Conservation (phyloP, 192 early-diverging fungal genomes). For the Podila clonocystis region DNA sequence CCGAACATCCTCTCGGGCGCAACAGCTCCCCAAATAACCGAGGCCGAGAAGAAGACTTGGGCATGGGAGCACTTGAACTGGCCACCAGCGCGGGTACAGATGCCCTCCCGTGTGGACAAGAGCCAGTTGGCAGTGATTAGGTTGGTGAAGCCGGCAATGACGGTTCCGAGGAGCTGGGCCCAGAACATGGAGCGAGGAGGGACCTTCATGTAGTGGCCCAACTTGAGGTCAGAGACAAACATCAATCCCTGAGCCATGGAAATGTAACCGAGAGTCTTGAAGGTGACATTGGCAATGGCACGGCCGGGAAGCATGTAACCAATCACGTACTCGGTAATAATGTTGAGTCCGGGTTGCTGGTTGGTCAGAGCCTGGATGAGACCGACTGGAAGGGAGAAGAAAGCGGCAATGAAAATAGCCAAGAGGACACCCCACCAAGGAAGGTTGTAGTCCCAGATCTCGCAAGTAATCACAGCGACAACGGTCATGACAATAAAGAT, state of each 20-base stretch:
- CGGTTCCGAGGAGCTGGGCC: slow-evolving; percentile 61
- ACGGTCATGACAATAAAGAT: slow-evolving; percentile 44
- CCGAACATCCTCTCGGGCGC: slow-evolving; percentile 69
- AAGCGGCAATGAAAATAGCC: slow-evolving; percentile 36
- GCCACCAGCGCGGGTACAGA: too few species aligned
- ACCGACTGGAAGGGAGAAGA: slow-evolving; percentile 62
- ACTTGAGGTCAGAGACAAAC: slow-evolving; percentile 74
- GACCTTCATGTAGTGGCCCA: slow-evolving; percentile 76
- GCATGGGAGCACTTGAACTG: too few species aligned
- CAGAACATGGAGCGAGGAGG: slow-evolving; percentile 68
- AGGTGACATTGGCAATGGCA: slow-evolving; percentile 56
- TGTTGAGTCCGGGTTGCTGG: slow-evolving; percentile 54
- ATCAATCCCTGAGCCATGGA: slow-evolving; percentile 77
- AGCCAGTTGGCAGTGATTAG: slow-evolving; percentile 48
- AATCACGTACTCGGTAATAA: slow-evolving; percentile 58
- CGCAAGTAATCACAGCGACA: slow-evolving; percentile 25
- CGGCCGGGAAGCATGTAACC: slow-evolving; percentile 57
- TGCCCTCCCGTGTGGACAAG: slow-evolving; percentile 30
- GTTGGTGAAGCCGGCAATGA: slow-evolving; percentile 63
- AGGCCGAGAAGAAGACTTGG: slow-evolving; percentile 64
- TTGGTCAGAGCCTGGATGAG: slow-evolving; percentile 61
- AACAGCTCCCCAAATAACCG: slow-evolving; percentile 76
- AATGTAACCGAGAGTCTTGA: slow-evolving; percentile 60
- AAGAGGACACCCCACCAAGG: slow-evolving; percentile 57
- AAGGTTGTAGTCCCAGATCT: slow-evolving; percentile 28